Evolutionary conservation across 2,329 filamentous ascomycete species (phyloP), one percentile per base, ranked within the genome.

Genomic region (Dryadomyces quercivorus): DNA sequence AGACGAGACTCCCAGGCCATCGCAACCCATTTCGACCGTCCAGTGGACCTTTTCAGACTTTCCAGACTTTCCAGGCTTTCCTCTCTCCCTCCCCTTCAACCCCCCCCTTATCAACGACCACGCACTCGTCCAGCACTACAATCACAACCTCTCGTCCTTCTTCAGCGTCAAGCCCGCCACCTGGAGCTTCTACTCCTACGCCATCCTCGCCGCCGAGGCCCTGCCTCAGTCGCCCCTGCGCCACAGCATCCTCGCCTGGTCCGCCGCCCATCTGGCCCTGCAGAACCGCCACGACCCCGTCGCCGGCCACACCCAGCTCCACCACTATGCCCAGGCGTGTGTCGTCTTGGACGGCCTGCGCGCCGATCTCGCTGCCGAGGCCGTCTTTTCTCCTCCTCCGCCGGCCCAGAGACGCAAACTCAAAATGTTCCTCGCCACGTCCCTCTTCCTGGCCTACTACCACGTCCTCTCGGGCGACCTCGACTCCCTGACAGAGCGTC

Each of bases 121-220:
- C 9, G 22, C 40, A 7, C 46, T 57, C 5, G 50, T 57, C 43
- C 36, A 42, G n/a, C 55, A 57, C 50, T 57, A 57, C 52, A 57
- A 57, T 34, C 55, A 21, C 3, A 50, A 57, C 13, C 50, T 57
- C 9, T 42, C 52, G 45, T 52, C 52, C 12, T 57, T 57, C 20
- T 57, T 52, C 31, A 57, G 55, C n/a, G 47, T 54, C 43, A 51
- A 51, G 34, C 47, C 46, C 0, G 51, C 55, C 10, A 40, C 31
- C 44, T 57, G 54, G 57, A 58, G 52, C 42, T 58, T 58, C 40
- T 58, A 58, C 43, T 34, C 54, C 6, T 58, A 52, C 34, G 57
- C 57, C 54, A 58, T 58, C n/a, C 52, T 26, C 8, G 46, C 52
- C 1, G 31, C 55, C 15, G 57, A 58, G 21, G 38, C 53, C 40